Evolutionary conservation across 1,139 yeast genomes (phyloP), one percentile per base, ranked within the genome.

Genomic region (Saccharomyces hybrid): DNA sequence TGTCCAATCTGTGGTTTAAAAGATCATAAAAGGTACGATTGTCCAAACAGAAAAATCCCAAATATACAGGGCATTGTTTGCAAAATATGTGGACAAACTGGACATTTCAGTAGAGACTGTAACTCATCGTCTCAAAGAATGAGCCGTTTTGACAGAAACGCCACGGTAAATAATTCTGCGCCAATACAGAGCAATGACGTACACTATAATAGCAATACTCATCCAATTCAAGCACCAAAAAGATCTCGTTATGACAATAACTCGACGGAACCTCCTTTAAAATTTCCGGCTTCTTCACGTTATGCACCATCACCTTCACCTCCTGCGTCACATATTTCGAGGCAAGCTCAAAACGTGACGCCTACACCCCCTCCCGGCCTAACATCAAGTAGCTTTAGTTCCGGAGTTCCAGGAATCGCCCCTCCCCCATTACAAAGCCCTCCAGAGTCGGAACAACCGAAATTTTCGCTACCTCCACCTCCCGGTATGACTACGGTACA

Each of bases 81-180:
- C 72, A 77, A 82, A 47, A 75, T 76, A 25, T 93, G 98, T 77
- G 95, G 95, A 2, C 80, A 80, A 53, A 75, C 80, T 29, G 99
- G 98, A 0, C 98, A 93, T 72, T 82, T 84, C 63, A 90, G 96
- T 0, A 77, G 91, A 56, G 98, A 93, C 71, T 93, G 98, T 76
- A 82, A 79, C 57, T 72, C 73, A 55, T 60, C 71, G 14, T 14
- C 20, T 34, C 42, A 34, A 34, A 34, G 42, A 16, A 34, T 14
- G 20, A 34, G 42, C 42, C 42, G 42, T 9, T 34, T 34, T 34
- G 42, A 34, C 20, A 16, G 42, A 34, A 14, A 14, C 23, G 42
- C 20, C 13, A 8, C 42, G 4, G 23, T 16, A 34, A 14, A 34
- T 34, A 14, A 9, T 34, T 5, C 13, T 14, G 14, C 20, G 9